phyloP scores from a whole-genome alignment of 345 rosid species.

The Physaria fendleri region DNA sequence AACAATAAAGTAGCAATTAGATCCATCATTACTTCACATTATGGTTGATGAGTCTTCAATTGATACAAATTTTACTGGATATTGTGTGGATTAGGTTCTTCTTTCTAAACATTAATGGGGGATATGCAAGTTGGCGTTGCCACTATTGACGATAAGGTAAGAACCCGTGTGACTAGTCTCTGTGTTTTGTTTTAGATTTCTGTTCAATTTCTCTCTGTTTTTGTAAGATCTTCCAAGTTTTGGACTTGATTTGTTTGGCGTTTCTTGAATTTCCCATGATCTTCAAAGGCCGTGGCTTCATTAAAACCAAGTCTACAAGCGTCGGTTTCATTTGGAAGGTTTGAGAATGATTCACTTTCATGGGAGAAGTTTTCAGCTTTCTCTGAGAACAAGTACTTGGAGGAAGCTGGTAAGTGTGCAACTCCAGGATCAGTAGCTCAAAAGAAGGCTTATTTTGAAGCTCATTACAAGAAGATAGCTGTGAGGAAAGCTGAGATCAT shows the following conservation, averaged over 20 bases:
- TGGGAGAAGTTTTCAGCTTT: conserved; percentile 95
- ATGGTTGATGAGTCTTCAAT: background rate
- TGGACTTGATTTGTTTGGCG: background rate
- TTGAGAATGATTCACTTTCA: conserved; percentile 81
- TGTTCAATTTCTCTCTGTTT: conserved; percentile 20
- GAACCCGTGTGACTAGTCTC: conserved; percentile 18
- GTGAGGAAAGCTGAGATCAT: conserved; percentile 69
- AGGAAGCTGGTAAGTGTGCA: conserved; percentile 94
- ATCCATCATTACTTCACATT: conserved; percentile 22
- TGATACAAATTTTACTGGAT: background rate
- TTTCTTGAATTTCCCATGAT: conserved; percentile 3
- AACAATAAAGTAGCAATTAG: background rate
- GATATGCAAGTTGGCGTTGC: conserved; percentile 48
- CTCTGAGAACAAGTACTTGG: conserved; percentile 90
- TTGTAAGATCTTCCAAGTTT: conserved; percentile 24
- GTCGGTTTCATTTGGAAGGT: conserved; percentile 88
- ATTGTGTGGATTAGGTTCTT: conserved; percentile 21
- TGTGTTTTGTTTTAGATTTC: background rate
- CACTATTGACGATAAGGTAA: conserved; percentile 48
- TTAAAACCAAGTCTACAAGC: conserved; percentile 55
- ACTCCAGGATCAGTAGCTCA: conserved; percentile 96
- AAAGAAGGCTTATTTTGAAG: conserved; percentile 92
- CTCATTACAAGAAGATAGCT: conserved; percentile 88
- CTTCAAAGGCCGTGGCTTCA: conserved; percentile 41
- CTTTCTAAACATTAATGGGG: conserved; percentile 39